Evolutionary conservation across 768 basidiomycete species (phyloP), one percentile per base, ranked within the genome.

Genomic region (Agrocybe praecox): DNA sequence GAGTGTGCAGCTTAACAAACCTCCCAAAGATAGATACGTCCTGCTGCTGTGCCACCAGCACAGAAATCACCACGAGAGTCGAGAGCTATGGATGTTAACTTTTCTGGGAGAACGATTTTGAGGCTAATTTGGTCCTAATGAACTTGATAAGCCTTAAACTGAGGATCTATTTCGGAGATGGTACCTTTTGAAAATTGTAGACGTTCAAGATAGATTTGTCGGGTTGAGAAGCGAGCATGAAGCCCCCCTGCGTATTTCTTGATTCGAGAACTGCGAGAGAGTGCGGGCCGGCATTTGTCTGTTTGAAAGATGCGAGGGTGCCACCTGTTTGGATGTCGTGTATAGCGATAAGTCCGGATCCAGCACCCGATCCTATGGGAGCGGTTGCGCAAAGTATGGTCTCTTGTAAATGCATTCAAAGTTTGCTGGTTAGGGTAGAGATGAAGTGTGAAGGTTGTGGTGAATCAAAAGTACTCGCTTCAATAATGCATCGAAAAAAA

Each of bases 1-100:
- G 56, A 18, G 55, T 29, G 32, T 11, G 33, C 44, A 42, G 46
- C 5, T 10, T 24, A 55, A 81, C 87, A 65, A 62, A 88, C 95
- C 90, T 98, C 96, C 97, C 97, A 99, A 1, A 99, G 74, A 67
- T 96, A 96, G 64, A 98, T 83, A 51, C 95, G 85, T 26, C 97
- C 97, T 65, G 90, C 88, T 4, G 82, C 72, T 0, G 94, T 96
- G 29, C 95, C 97, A 22, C 90, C 96, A 0, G 92, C 95, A 64
- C 92, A 94, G 63, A 87, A 90, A 33, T 76, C 72, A 3, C 94
- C 95, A 46, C 76, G 77, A 17, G 77, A 77, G 70, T 96, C 92
- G 7, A 93, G 67, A 6, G 89, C 79, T 36, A 97, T 81, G 63
- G 91, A 94, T 22, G 87, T 82, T 45, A 98, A 74, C 68, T 91